Conservation (phyloP, 2,329 filamentous ascomycete genomes). For the Ascomycota sp. region DNA sequence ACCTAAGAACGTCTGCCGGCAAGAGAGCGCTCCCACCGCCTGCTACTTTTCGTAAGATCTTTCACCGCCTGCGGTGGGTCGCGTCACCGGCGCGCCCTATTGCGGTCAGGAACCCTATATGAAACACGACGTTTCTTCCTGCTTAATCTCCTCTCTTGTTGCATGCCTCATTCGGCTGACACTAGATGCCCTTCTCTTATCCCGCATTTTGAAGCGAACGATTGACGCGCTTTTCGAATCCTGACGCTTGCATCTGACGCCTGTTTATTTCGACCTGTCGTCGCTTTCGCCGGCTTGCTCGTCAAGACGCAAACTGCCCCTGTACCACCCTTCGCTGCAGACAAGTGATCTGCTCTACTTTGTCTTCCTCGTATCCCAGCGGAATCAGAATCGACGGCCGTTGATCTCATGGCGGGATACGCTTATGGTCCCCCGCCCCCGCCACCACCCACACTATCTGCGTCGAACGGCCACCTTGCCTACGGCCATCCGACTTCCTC, state of each 20-base stretch:
- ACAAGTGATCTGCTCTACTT: conserved; percentile 5
- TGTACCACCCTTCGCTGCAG: conserved; percentile 1
- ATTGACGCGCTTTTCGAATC: too few relatives aligned
- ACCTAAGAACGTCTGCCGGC: background rate
- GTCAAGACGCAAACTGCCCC: background rate
- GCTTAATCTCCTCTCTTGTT: too few relatives aligned
- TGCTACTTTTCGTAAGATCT: background rate
- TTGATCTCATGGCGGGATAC: conserved; percentile 23
- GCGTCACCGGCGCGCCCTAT: too few relatives aligned
- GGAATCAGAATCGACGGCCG: background rate
- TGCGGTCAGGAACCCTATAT: too few relatives aligned
- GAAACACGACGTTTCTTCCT: too few relatives aligned
- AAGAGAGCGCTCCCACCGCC: conserved; percentile 1
- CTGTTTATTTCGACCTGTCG: background rate
- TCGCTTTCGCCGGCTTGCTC: background rate
- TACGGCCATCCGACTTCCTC: conserved; percentile 19
- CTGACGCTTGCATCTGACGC: too few relatives aligned
- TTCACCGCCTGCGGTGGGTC: background rate
- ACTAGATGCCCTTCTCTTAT: background rate
- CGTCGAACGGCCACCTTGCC: conserved; percentile 11
- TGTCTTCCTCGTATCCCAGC: background rate
- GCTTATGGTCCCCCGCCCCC: conserved; percentile 34
- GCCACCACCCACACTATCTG: conserved; percentile 24
- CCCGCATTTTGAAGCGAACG: background rate
- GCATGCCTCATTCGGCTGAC: too few relatives aligned